These are phyloP conservation scores for Mycena sanguinolenta DNA, from an alignment of 768 basidiomycete species.

Conservation along the genomic window DNA sequence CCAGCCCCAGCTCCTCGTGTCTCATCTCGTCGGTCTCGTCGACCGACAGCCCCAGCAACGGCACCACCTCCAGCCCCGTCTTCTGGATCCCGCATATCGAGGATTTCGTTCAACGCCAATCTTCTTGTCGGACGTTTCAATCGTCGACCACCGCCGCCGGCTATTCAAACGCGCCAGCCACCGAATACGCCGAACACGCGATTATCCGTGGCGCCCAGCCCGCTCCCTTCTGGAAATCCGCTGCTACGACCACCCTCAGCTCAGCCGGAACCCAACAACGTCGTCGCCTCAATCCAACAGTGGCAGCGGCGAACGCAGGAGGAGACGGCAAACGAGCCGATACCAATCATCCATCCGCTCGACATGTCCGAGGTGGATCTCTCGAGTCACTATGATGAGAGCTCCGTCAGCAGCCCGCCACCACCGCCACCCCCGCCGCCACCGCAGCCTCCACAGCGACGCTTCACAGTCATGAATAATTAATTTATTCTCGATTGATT, in stretches of 20 bases:
- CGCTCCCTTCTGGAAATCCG: slow-evolving; percentile 33
- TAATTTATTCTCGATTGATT: slow-evolving; percentile 31
- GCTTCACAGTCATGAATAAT: slow-evolving; percentile 51
- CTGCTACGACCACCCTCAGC: slow-evolving; percentile 26
- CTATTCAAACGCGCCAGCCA: slow-evolving; percentile 13
- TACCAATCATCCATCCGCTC: slow-evolving; percentile 36
- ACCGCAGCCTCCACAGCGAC: slow-evolving; percentile 42
- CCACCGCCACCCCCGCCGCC: slow-evolving; percentile 40
- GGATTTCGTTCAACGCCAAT: slow-evolving; percentile 47
- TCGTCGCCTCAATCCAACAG: slow-evolving; percentile 43
- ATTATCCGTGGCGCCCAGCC: slow-evolving; percentile 34
- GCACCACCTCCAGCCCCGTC: slow-evolving; percentile 15
- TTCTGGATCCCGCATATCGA: slow-evolving; percentile 23
- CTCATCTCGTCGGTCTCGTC: slow-evolving; percentile 9
- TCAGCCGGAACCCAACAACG: slow-evolving; percentile 30
- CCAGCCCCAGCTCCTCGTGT: slow-evolving; percentile 12
- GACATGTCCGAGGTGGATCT: slow-evolving; percentile 48
- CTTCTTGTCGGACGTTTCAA: slow-evolving; percentile 41
- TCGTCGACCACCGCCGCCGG: slow-evolving; percentile 24
- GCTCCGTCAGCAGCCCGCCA: slow-evolving; percentile 38
- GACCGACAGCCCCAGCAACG: slow-evolving; percentile 10
- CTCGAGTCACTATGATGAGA: slow-evolving; percentile 50
- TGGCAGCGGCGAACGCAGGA: slow-evolving; percentile 48
- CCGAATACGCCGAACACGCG: slow-evolving; percentile 6
- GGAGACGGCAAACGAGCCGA: slow-evolving; percentile 41